Percentiles rank a stretch among this genome's conserved stretches.
Conservation (phyloP, 2,329 filamentous ascomycete species). For the Fusarium annulatum region DNA sequence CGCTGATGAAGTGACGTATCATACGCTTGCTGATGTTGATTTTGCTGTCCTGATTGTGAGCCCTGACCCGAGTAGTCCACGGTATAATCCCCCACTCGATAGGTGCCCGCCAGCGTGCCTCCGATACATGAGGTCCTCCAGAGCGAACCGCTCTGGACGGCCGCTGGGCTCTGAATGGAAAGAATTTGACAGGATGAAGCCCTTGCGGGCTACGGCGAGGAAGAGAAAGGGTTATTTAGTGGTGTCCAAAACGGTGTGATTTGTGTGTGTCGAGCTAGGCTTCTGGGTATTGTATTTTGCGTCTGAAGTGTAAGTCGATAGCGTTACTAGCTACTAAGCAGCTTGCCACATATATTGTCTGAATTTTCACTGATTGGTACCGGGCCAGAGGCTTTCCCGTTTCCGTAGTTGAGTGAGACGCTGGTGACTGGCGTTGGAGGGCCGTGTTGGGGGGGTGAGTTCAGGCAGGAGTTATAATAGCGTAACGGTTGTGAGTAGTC, state of each 20-base stretch:
- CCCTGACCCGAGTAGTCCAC: constrained; percentile 79
- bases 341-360: constrained; percentile 44
- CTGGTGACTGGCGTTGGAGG: constrained; percentile 39
- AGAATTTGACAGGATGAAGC: constrained; percentile 66
- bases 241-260: constrained; percentile 43
- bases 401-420: constrained; percentile 44
- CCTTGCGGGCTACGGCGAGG: constrained; percentile 63
- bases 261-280: constrained; percentile 38
- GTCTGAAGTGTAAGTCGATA: constrained; percentile 43
- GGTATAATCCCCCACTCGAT: constrained; percentile 79
- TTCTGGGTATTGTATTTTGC: constrained; percentile 36
- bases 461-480: constrained; percentile 35
- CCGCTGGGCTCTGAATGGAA: constrained; percentile 71
- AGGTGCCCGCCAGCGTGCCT: constrained; percentile 79
- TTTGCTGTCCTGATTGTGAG: constrained; percentile 72
- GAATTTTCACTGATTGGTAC: constrained; percentile 40
- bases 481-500: constrained; percentile 36
- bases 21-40: constrained; percentile 73
- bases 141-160: constrained; percentile 81
- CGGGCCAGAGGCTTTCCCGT: constrained; percentile 43
- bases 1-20: constrained; percentile 57
- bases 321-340: constrained; percentile 41
- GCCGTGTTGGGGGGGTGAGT: constrained; percentile 39
- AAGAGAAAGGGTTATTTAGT: constrained; percentile 42
- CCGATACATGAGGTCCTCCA: constrained; percentile 80